Evolutionary conservation across 2,329 filamentous ascomycete genomes (phyloP).

Genomic region (Sclerotinia borealis): DNA sequence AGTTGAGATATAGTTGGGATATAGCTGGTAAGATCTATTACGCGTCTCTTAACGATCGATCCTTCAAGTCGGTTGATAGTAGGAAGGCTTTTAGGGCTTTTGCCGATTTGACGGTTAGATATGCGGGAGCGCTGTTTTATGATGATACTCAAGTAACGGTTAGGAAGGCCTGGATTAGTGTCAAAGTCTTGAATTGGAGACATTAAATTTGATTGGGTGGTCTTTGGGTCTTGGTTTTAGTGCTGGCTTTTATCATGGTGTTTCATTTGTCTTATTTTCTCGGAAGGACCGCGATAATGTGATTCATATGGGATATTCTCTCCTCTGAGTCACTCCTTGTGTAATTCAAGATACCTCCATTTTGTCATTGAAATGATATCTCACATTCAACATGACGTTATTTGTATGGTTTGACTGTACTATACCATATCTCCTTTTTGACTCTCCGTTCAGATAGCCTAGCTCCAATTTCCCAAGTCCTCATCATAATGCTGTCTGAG

Average conservation of each 20-base stretch:
- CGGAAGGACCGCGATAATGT: neutral
- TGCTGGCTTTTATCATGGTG: neutral
- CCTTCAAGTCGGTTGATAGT: neutral
- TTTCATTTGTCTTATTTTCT: fast-evolving
- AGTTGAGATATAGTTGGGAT: constrained; percentile 45
- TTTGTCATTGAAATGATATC: neutral
- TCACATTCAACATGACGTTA: too few species aligned
- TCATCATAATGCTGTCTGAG: too few species aligned
- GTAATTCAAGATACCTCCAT: neutral
- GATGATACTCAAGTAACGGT: constrained; percentile 1
- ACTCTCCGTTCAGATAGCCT: too few species aligned
- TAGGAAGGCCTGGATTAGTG: constrained; percentile 13
- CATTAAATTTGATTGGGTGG: too few species aligned
- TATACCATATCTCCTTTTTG: too few species aligned
- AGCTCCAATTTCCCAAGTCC: too few species aligned
- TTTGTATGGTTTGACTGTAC: too few species aligned
- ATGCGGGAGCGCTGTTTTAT: constrained; percentile 12
- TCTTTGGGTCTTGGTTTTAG: neutral
- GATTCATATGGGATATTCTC: neutral
- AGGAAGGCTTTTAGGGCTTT: neutral
- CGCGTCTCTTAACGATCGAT: constrained; percentile 12
- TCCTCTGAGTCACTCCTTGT: neutral
- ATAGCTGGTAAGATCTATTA: constrained; percentile 27
- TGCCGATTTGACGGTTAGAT: constrained; percentile 7
- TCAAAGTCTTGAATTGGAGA: neutral